phyloP scores from a whole-genome alignment of 495 filamentous ascomycete species.

The Trichoderma asperelloides region DNA sequence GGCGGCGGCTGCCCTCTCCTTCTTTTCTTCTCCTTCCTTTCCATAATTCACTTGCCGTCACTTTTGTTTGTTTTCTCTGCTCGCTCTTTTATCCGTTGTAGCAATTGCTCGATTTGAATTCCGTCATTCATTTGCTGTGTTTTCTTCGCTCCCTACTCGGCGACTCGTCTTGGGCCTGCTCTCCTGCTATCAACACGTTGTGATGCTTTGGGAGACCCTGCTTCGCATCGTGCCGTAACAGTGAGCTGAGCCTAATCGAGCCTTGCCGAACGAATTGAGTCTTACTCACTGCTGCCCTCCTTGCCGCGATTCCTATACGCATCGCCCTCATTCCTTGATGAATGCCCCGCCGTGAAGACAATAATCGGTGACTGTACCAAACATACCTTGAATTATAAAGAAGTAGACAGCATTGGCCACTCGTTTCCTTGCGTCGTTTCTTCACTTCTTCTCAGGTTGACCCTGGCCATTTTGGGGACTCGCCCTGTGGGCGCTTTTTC shows the following conservation, averaged over 20 bases:
- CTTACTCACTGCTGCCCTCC: neutral
- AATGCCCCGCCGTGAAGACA: neutral
- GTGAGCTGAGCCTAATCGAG: neutral
- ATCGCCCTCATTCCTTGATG: neutral
- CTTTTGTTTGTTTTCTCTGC: neutral
- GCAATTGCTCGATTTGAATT: neutral
- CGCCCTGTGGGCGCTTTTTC: conserved; percentile 18
- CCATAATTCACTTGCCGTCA: neutral
- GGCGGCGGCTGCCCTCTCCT: neutral
- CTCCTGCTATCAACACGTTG: neutral
- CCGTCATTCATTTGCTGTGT: conserved; percentile 1
- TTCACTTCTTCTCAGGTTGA: conserved; percentile 45
- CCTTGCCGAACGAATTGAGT: neutral
- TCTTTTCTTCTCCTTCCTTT: neutral
- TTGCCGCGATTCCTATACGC: neutral
- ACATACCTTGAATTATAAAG: neutral
- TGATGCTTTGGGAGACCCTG: neutral
- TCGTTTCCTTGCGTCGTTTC: conserved; percentile 1
- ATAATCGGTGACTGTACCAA: neutral
- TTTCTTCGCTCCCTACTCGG: neutral
- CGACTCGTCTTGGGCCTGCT: neutral
- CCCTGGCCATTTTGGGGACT: conserved; percentile 30
- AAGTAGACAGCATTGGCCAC: neutral
- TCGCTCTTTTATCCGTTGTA: neutral
- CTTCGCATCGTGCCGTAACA: neutral